Conservation (phyloP, 805 yeast genomes). For the Ogataea pignaliae region DNA sequence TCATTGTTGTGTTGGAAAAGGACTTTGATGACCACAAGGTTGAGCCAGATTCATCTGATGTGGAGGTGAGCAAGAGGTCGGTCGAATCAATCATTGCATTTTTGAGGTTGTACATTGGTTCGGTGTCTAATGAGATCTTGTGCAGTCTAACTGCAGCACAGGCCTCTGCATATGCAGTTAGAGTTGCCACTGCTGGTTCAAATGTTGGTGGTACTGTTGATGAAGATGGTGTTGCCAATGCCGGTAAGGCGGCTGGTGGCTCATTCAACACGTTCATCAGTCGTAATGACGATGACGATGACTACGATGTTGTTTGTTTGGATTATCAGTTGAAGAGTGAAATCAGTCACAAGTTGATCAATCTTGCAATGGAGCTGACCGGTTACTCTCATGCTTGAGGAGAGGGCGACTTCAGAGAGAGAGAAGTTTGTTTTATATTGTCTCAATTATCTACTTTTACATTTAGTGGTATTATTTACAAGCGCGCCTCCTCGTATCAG, state of each 20-base stretch:
- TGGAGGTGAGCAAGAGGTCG: slow-evolving; percentile 8
- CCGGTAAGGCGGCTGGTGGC: too few species aligned
- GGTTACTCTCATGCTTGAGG: slow-evolving; percentile 19
- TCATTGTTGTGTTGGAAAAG: slow-evolving; percentile 17
- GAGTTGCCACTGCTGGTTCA: background rate
- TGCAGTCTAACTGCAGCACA: background rate
- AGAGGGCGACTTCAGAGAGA: background rate
- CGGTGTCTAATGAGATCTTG: slow-evolving; percentile 5
- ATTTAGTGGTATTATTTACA: too few species aligned
- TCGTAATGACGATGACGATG: slow-evolving; percentile 7
- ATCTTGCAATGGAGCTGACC: slow-evolving; percentile 23
- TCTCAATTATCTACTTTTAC: background rate
- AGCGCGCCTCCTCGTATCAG: too few species aligned
- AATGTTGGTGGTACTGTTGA: too few species aligned
- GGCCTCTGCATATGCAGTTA: background rate
- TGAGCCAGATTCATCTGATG: background rate
- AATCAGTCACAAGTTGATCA: slow-evolving; percentile 25
- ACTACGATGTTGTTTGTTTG: slow-evolving; percentile 19
- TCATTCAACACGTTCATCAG: background rate
- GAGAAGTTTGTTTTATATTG: background rate
- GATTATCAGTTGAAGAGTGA: slow-evolving; percentile 28
- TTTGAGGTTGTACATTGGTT: slow-evolving; percentile 22
- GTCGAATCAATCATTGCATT: slow-evolving; percentile 21
- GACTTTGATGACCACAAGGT: slow-evolving; percentile 8
- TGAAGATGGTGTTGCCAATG: too few species aligned